These are phyloP conservation scores for Botrytis byssoidea DNA, from an alignment of 2,329 filamentous ascomycete species.

Conservation along the genomic window DNA sequence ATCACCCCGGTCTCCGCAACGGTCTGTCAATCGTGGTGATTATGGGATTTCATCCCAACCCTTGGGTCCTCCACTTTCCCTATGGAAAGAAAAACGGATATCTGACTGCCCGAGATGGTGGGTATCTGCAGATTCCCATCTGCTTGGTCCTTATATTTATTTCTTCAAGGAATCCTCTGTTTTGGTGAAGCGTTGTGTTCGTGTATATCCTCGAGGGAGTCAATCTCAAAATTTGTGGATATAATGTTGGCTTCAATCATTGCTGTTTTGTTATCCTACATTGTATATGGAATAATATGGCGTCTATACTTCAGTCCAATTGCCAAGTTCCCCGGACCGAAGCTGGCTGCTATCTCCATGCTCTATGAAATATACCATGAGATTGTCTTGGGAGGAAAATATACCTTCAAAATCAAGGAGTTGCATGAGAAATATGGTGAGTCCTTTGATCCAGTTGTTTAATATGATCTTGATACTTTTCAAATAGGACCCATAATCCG, in stretches of 20 bases:
- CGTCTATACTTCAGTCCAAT: slow-evolving; percentile 41
- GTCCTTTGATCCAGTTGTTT: not conserved
- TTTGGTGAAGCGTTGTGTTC: not conserved
- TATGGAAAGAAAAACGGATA: not conserved
- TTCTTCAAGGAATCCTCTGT: not conserved
- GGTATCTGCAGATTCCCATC: not conserved
- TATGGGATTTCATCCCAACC: not conserved
- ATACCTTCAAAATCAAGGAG: slow-evolving; percentile 44
- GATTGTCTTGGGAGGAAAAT: slow-evolving; percentile 44
- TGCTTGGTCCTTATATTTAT: not conserved
- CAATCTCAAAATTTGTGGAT: not conserved
- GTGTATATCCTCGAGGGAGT: not conserved
- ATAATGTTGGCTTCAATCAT: not conserved
- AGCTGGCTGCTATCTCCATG: slow-evolving; percentile 36
- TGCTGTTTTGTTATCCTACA: slow-evolving; percentile 5
- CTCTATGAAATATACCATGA: slow-evolving; percentile 44
- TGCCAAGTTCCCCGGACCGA: slow-evolving; percentile 39
- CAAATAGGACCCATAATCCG: slow-evolving; percentile 37
- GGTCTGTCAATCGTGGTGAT: not conserved
- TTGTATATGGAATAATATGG: slow-evolving; percentile 21
- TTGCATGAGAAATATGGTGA: slow-evolving; percentile 45
- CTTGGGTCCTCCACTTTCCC: not conserved
- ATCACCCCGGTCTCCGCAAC: not conserved
- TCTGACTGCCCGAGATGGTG: not conserved
- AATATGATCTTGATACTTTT: not conserved